Evolutionary conservation across 2,329 filamentous ascomycete species (phyloP).

Genomic region (Emergomyces orientalis): DNA sequence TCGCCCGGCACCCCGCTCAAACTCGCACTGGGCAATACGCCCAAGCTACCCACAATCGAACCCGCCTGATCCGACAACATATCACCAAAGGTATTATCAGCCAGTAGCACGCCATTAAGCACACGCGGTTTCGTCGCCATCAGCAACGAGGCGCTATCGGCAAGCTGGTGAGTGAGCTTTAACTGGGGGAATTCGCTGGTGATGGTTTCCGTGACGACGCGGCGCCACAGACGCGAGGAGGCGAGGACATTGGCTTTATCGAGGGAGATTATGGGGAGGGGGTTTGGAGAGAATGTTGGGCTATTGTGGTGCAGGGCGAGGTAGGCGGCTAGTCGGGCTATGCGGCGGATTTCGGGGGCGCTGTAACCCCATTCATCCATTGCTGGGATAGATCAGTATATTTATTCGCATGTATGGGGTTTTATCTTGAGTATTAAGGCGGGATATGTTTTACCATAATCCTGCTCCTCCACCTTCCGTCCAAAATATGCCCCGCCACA

Average conservation of each 20-base stretch:
- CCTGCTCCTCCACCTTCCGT: slow-evolving; percentile 29
- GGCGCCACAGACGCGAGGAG: slow-evolving; percentile 75
- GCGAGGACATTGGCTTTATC: slow-evolving; percentile 94
- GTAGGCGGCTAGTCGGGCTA: slow-evolving; percentile 67
- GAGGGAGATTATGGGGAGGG: slow-evolving; percentile 60
- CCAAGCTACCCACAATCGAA: slow-evolving; percentile 78
- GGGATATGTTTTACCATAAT: slow-evolving; percentile 28
- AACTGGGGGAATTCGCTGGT: slow-evolving; percentile 74
- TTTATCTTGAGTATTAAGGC: slow-evolving; percentile 25
- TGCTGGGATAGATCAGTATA: slow-evolving; percentile 36
- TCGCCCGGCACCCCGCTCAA: slow-evolving; percentile 73
- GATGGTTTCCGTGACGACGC: slow-evolving; percentile 71
- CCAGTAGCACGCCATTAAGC: slow-evolving; percentile 79
- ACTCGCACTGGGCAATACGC: slow-evolving; percentile 75
- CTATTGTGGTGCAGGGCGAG: slow-evolving; percentile 64
- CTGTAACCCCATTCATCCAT: slow-evolving; percentile 81
- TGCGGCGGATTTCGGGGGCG: slow-evolving; percentile 68
- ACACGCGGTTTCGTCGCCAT: slow-evolving; percentile 80
- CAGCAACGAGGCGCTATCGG: slow-evolving; percentile 83
- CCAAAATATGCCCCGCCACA: slow-evolving; percentile 37
- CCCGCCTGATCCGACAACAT: slow-evolving; percentile 88
- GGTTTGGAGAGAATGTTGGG: slow-evolving; percentile 37
- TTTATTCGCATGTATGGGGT: not conserved
- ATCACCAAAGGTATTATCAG: slow-evolving; percentile 85
- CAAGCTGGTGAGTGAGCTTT: slow-evolving; percentile 72